These are phyloP conservation scores for Vanderwaltozyma yarrowii DNA, from an alignment of 805 yeast genomes.

Conservation along the genomic window DNA sequence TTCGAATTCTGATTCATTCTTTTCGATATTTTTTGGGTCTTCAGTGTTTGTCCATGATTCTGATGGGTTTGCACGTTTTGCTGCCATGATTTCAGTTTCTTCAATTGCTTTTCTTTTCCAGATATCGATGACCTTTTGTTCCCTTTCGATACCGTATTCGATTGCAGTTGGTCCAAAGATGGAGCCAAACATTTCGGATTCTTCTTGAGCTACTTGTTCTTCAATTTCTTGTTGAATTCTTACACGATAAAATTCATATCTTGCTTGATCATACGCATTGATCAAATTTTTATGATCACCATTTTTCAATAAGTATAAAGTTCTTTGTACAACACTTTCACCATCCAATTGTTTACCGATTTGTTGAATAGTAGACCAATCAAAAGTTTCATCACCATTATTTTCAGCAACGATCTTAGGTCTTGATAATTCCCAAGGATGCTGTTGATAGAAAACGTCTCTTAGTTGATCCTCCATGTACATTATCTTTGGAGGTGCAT, in stretches of 20 bases:
- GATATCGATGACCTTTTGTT: slow-evolving; percentile 55
- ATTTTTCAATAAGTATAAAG: slow-evolving; percentile 42
- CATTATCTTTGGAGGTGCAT: slow-evolving; percentile 23
- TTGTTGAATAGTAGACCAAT: slow-evolving; percentile 79
- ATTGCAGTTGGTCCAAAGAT: slow-evolving; percentile 51
- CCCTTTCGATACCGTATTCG: slow-evolving; percentile 60
- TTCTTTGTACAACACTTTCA: slow-evolving; percentile 74
- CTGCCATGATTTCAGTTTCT: slow-evolving; percentile 46
- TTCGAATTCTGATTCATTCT: slow-evolving; percentile 1
- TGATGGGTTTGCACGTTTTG: slow-evolving; percentile 31
- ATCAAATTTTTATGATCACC: slow-evolving; percentile 29
- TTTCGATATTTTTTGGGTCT: background rate
- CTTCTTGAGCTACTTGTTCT: slow-evolving; percentile 64
- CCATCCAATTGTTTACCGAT: slow-evolving; percentile 71
- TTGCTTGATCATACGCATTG: slow-evolving; percentile 75
- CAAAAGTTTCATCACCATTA: slow-evolving; percentile 45
- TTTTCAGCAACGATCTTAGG: slow-evolving; percentile 79
- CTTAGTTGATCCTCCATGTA: slow-evolving; percentile 66
- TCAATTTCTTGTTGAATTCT: slow-evolving; percentile 79
- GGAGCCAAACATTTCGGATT: slow-evolving; percentile 77
- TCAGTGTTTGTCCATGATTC: slow-evolving; percentile 17
- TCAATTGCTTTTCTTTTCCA: slow-evolving; percentile 68
- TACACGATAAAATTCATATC: slow-evolving; percentile 78
- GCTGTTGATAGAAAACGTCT: slow-evolving; percentile 75
- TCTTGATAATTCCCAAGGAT: slow-evolving; percentile 96